Percentiles rank a stretch among this genome's conserved stretches.
Conservation (phyloP, 352 stramenopile genomes). For the Halophytophthora batemanensis region DNA sequence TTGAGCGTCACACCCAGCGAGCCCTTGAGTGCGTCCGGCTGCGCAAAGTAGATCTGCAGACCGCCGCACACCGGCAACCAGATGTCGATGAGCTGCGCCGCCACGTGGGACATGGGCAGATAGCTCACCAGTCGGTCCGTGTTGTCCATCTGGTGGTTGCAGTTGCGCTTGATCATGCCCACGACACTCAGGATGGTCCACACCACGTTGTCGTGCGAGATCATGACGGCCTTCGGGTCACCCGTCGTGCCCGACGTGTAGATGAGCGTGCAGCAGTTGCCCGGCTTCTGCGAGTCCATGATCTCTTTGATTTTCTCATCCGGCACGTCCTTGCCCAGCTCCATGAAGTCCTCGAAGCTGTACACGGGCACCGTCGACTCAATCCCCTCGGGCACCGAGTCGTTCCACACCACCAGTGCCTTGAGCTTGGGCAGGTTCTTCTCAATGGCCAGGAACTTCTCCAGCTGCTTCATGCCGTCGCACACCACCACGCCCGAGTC, state of each 20-base stretch:
- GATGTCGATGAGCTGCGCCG: conserved; percentile 87
- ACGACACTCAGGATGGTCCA: conserved; percentile 78
- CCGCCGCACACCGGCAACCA: conserved; percentile 65
- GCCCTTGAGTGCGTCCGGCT: conserved; percentile 89
- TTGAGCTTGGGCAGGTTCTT: conserved; percentile 89
- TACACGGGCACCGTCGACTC: conserved; percentile 72
- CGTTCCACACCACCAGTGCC: conserved; percentile 93
- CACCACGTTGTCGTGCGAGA: conserved; percentile 94
- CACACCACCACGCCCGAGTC: conserved; percentile 91
- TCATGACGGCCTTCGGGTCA: conserved; percentile 95
- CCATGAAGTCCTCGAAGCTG: conserved; percentile 75
- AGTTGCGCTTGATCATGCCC: conserved; percentile 57
- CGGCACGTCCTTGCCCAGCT: conserved; percentile 61
- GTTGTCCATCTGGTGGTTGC: conserved; percentile 56
- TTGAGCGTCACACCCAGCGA: conserved; percentile 83
- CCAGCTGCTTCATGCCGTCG: conserved; percentile 90
- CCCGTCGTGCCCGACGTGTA: conserved; percentile 96
- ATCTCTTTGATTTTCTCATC: conserved; percentile 64
- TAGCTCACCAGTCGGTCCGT: conserved; percentile 81
- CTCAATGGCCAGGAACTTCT: conserved; percentile 91
- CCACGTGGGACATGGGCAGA: conserved; percentile 89
- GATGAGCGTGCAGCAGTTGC: conserved; percentile 89
- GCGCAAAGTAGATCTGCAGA: conserved; percentile 82
- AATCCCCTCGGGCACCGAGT: conserved; percentile 65
- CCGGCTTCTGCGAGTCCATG: conserved; percentile 78